These are phyloP conservation scores for Penicillium sclerotigenum DNA, from an alignment of 2,329 filamentous ascomycete genomes.

Conservation along the genomic window DNA sequence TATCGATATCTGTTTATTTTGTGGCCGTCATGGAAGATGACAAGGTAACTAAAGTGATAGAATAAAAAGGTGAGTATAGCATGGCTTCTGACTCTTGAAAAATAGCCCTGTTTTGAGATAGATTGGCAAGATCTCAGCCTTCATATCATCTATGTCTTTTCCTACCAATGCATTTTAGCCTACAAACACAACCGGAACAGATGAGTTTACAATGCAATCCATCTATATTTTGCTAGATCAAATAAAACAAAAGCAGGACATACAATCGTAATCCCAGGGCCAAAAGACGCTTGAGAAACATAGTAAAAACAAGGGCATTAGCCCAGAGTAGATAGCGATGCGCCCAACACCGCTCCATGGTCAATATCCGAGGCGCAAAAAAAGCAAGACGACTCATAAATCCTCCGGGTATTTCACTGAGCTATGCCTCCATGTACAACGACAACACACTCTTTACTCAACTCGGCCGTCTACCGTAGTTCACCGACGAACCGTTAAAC, in stretches of 20 bases:
- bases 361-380: conserved; percentile 27
- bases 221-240: conserved; percentile 5
- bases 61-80: background rate
- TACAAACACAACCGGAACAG: background rate
- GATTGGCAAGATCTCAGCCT: too few species aligned
- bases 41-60: background rate
- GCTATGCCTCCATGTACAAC: background rate
- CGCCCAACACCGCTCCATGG: conserved; percentile 36
- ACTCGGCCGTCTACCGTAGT: conserved; percentile 18
- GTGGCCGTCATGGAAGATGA: background rate
- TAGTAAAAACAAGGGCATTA: conserved; percentile 13
- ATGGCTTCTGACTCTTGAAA: background rate
- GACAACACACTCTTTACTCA: background rate
- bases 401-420: conserved; percentile 21
- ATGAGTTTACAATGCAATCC: background rate
- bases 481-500: conserved; percentile 15
- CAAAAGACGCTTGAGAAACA: background rate
- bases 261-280: conserved; percentile 11
- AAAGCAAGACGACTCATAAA: conserved; percentile 14
- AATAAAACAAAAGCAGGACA: conserved; percentile 4
- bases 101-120: too few species aligned
- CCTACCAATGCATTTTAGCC: background rate
- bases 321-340: conserved; percentile 17
- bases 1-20: background rate
- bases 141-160: background rate